These are phyloP conservation scores for Tricholoma sp. DNA, from an alignment of 768 basidiomycete species.

Conservation along the genomic window DNA sequence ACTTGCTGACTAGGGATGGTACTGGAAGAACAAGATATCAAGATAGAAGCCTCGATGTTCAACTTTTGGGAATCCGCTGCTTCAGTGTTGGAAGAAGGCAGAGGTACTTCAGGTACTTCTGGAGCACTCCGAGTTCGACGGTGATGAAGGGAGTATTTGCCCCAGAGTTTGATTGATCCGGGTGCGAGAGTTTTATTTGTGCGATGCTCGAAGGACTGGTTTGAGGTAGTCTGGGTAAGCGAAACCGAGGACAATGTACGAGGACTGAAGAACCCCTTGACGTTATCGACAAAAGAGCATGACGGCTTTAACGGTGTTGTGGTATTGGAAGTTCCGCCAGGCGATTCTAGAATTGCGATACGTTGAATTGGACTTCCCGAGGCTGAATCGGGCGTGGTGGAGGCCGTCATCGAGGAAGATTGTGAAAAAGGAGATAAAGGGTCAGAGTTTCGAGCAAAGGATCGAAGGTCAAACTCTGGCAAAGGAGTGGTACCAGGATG, in stretches of 20 bases:
- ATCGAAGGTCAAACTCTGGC: slow-evolving; percentile 19
- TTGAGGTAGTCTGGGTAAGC: slow-evolving; percentile 7
- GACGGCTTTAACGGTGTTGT: slow-evolving; percentile 22
- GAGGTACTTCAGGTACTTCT: slow-evolving; percentile 26
- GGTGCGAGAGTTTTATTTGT: slow-evolving; percentile 21
- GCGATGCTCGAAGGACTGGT: slow-evolving; percentile 5
- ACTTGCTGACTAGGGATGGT: slow-evolving; percentile 6
- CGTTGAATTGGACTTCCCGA: slow-evolving; percentile 12
- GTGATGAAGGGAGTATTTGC: slow-evolving; percentile 31
- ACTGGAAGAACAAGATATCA: slow-evolving; percentile 7
- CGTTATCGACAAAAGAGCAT: slow-evolving; percentile 57
- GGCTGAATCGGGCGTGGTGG: slow-evolving; percentile 11
- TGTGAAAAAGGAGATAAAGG: slow-evolving; percentile 32
- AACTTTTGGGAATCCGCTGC: slow-evolving; percentile 9
- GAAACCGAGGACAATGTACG: slow-evolving; percentile 37
- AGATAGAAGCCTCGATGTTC: slow-evolving; percentile 18
- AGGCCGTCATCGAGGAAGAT: slow-evolving; percentile 27
- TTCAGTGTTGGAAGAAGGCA: slow-evolving; percentile 5
- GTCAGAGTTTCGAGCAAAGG: slow-evolving; percentile 4
- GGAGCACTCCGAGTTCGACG: slow-evolving; percentile 51
- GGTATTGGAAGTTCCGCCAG: slow-evolving; percentile 13
- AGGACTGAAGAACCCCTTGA: slow-evolving; percentile 54
- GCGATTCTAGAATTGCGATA: slow-evolving; percentile 5
- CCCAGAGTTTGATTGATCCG: slow-evolving; percentile 43
- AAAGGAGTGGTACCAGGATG: slow-evolving; percentile 31